Percentiles rank a stretch among this genome's conserved stretches.
Evolutionary conservation across 495 filamentous ascomycete species (phyloP).

Genomic region (Hapsidospora chrysogenum): DNA sequence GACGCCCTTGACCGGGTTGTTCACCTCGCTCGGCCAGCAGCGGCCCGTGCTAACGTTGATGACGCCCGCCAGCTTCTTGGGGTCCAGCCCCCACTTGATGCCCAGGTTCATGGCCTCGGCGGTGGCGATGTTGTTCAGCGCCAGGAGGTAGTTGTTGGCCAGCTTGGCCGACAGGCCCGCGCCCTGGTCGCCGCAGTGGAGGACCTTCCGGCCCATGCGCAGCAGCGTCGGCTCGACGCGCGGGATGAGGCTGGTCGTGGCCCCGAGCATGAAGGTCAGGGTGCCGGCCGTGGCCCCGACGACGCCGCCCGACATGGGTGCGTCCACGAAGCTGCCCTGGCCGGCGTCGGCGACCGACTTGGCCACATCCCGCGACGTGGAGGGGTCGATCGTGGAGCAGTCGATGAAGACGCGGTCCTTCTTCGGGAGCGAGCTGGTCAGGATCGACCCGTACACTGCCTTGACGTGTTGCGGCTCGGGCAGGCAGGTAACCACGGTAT

Average conservation of each 20-base stretch:
- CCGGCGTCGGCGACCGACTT: slow-evolving; percentile 37
- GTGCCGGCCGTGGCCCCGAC: slow-evolving; percentile 65
- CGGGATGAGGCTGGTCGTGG: slow-evolving; percentile 38
- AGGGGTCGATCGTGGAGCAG: slow-evolving; percentile 73
- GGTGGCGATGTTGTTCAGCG: slow-evolving; percentile 83
- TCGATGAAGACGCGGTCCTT: slow-evolving; percentile 54
- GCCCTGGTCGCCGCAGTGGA: slow-evolving; percentile 69
- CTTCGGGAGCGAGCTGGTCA: slow-evolving; percentile 28
- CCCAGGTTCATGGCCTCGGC: slow-evolving; percentile 90
- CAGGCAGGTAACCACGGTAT: slow-evolving; percentile 62
- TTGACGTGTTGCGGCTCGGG: slow-evolving; percentile 70
- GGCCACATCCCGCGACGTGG: slow-evolving; percentile 52
- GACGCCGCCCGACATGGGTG: slow-evolving; percentile 73
- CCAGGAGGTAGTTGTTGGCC: slow-evolving; percentile 86
- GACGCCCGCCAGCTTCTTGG: slow-evolving; percentile 57
- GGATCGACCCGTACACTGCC: slow-evolving; percentile 49
- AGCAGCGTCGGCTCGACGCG: slow-evolving; percentile 45
- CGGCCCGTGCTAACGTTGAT: slow-evolving; percentile 75
- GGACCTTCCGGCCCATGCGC: slow-evolving; percentile 65
- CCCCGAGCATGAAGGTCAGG: slow-evolving; percentile 76
- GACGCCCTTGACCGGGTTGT: slow-evolving; percentile 86
- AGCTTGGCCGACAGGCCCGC: slow-evolving; percentile 73
- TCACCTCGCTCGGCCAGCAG: slow-evolving; percentile 85
- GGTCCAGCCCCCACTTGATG: slow-evolving; percentile 67
- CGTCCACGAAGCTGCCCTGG: slow-evolving; percentile 51